A percentile compares a stretch with the other conserved stretches of the same genome.
phyloP scores from a whole-genome alignment of 495 filamentous ascomycete genomes.

The Achaetomiella virescens region DNA sequence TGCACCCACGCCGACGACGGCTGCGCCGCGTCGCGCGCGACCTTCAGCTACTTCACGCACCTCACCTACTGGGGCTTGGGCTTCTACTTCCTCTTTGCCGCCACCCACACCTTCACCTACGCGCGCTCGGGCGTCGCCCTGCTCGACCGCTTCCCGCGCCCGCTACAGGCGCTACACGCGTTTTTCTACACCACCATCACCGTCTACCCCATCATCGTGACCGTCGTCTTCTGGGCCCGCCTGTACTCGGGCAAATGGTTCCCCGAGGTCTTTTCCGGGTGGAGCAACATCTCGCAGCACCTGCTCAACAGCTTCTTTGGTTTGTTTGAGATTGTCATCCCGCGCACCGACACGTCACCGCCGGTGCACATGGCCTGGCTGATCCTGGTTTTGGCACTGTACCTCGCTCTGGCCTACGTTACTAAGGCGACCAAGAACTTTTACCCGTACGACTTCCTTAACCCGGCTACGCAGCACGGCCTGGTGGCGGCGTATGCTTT shows the following conservation, averaged over 20 bases:
- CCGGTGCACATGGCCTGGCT: slow-evolving; percentile 52
- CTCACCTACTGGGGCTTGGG: slow-evolving; percentile 71
- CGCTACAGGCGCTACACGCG: slow-evolving; percentile 58
- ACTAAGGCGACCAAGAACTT: slow-evolving; percentile 61
- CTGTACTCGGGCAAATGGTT: slow-evolving; percentile 52
- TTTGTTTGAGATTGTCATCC: slow-evolving; percentile 62
- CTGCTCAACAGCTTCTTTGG: slow-evolving; percentile 66
- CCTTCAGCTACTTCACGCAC: slow-evolving; percentile 77
- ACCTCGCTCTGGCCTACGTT: slow-evolving; percentile 69
- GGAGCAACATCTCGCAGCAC: slow-evolving; percentile 73
- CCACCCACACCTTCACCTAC: slow-evolving; percentile 63
- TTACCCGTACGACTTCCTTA: slow-evolving; percentile 70
- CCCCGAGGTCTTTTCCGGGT: slow-evolving; percentile 43
- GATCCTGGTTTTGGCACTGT: slow-evolving; percentile 58
- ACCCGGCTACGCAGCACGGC: slow-evolving; percentile 43
- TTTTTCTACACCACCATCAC: slow-evolving; percentile 60
- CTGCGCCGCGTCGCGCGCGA: slow-evolving; percentile 31
- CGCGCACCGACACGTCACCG: slow-evolving; percentile 54
- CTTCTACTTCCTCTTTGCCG: slow-evolving; percentile 65
- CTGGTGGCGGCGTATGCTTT: slow-evolving; percentile 52
- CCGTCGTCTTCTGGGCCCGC: slow-evolving; percentile 56
- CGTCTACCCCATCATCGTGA: slow-evolving; percentile 65
- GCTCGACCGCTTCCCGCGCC: slow-evolving; percentile 54
- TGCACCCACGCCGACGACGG: slow-evolving; percentile 27
- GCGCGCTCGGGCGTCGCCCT: slow-evolving; percentile 48